Evolutionary conservation across 768 basidiomycete genomes (phyloP).

Genomic region (Rubroboletus satanas): DNA sequence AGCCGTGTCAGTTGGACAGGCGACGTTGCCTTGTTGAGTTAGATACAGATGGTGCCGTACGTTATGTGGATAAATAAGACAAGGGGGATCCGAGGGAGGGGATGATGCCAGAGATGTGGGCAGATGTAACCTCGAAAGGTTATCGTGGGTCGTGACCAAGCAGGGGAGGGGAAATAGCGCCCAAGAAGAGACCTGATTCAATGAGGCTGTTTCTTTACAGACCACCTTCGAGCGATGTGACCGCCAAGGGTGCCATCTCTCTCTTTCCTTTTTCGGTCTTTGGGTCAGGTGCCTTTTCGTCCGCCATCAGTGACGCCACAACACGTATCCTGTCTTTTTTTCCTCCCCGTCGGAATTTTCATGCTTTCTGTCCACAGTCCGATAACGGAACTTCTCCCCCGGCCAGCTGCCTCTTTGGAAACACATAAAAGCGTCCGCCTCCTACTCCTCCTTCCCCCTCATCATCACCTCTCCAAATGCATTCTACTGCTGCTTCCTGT

Average conservation of each 20-base stretch:
- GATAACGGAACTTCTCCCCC: constrained; percentile 35
- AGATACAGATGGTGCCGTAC: constrained; percentile 32
- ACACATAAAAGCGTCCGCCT: constrained; percentile 25
- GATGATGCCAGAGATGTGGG: constrained; percentile 22
- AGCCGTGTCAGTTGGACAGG: constrained; percentile 31
- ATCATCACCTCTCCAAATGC: constrained; percentile 15
- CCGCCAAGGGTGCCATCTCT: constrained; percentile 24
- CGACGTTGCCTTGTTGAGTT: constrained; percentile 30
- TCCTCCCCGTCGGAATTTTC: constrained; percentile 30
- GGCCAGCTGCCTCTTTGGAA: constrained; percentile 25
- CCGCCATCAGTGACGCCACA: constrained; percentile 37
- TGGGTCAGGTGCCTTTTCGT: constrained; percentile 30
- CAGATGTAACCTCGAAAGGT: constrained; percentile 30
- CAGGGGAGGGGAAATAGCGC: constrained; percentile 22
- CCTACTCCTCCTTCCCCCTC: neutral
- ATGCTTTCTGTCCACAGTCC: constrained; percentile 33
- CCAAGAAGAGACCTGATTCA: constrained; percentile 18
- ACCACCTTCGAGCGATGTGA: constrained; percentile 31
- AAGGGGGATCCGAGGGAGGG: constrained; percentile 6
- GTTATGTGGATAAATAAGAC: constrained; percentile 25
- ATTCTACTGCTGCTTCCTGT: constrained; percentile 15
- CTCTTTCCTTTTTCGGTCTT: constrained; percentile 18
- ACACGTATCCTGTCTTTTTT: constrained; percentile 30
- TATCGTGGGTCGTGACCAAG: constrained; percentile 28
- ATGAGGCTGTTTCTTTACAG: constrained; percentile 16